Evolutionary conservation across 2,329 filamentous ascomycete genomes (phyloP).

Genomic region (Diplodia sapinea): DNA sequence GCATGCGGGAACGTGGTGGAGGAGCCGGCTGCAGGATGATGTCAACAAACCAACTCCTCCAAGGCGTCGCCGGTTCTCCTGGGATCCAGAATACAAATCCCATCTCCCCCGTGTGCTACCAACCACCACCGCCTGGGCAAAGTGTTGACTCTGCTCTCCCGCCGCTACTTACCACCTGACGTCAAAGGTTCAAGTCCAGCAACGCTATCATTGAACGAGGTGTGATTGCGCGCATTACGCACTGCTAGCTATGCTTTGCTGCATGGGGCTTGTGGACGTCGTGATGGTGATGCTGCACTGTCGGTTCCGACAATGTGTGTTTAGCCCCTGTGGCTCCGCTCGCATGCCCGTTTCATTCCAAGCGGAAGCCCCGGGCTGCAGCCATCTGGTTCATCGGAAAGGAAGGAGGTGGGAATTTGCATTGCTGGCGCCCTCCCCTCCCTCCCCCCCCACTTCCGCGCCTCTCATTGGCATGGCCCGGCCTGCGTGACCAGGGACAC

Average conservation of each 20-base stretch:
- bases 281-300: neutral
- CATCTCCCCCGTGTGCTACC: neutral
- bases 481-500: constrained; percentile 4
- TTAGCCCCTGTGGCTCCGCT: constrained; percentile 15
- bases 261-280: neutral
- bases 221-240: neutral
- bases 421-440: too few species aligned
- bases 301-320: neutral
- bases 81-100: constrained; percentile 8
- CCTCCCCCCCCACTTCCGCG: neutral
- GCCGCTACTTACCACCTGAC: neutral
- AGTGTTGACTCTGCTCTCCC: neutral
- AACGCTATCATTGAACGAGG: neutral
- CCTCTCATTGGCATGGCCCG: neutral
- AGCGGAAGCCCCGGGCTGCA: constrained; percentile 10
- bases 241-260: neutral
- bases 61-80: neutral
- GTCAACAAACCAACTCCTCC: neutral
- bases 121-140: neutral
- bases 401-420: neutral
- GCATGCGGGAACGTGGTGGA: constrained; percentile 13
- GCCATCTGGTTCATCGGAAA: neutral
- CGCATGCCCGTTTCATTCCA: constrained; percentile 25
- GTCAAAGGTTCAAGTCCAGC: neutral
- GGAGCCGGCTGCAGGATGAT: constrained; percentile 6